A percentile compares a stretch with the other conserved stretches of the same genome.
Evolutionary conservation across 306 rosid species (phyloP).

Genomic region (Casuarina equisetifolia): DNA sequence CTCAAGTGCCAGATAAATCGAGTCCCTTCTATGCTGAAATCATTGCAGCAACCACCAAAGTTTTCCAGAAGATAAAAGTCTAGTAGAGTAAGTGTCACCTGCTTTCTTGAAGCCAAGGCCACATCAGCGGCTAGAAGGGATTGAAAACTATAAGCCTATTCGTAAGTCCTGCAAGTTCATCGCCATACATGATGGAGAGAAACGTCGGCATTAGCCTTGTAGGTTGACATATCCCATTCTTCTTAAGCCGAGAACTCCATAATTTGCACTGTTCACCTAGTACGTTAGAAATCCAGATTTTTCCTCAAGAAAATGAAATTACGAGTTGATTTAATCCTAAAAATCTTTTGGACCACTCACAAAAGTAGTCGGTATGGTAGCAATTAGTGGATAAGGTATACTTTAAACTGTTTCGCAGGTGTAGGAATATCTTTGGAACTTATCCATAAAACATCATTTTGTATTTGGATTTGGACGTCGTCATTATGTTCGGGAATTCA

Average conservation of each 20-base stretch:
- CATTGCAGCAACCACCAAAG: not conserved
- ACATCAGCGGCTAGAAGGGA: not conserved
- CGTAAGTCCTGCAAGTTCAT: not conserved
- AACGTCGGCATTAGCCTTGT: too few relatives aligned
- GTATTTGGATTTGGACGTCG: too few relatives aligned
- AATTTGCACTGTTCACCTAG: not conserved
- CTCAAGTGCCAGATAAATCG: not conserved
- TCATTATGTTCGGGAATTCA: too few relatives aligned
- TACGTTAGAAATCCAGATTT: not conserved
- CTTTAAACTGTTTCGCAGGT: not conserved
- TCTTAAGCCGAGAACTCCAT: not conserved
- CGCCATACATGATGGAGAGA: not conserved
- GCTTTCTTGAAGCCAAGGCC: not conserved
- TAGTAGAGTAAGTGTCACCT: not conserved
- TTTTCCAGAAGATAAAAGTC: not conserved
- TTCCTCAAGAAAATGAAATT: not conserved
- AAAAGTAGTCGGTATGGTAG: not conserved
- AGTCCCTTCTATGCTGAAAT: not conserved
- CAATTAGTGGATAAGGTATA: not conserved
- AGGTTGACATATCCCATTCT: not conserved
- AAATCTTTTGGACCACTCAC: not conserved
- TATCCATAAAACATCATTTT: not conserved
- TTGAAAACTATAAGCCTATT: not conserved
- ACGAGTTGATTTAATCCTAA: not conserved
- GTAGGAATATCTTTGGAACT: not conserved